Evolutionary conservation across 805 yeast species (phyloP), one percentile per base, ranked within the genome.

Genomic region (Saccharomycopsis guyanensis): DNA sequence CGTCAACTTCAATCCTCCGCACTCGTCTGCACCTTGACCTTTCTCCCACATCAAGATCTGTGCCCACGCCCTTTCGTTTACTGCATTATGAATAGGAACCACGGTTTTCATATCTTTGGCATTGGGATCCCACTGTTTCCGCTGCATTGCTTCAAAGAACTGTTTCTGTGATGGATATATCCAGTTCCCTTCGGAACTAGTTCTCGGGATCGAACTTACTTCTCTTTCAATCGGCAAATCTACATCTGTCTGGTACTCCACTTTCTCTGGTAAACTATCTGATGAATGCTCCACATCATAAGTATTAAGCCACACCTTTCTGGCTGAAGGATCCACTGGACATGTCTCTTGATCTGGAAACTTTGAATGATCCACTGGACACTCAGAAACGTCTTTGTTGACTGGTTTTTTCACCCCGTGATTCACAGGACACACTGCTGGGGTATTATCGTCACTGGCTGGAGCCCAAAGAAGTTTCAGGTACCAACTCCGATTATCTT

Each of bases 121-220:
- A 8, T 77, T 67, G 1, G 97, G 96, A 43, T 80, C 72, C 88
- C 95, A 86, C 47, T 86, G 76, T 59, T 91, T 91, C 41, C 97
- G 75, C 55, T 76, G 70, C 97, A 91, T 93, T 7, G 97, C 96
- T 49, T 87, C 93, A 62, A 70, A 91, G 59, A 91, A 91, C 68
- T 91, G 97, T 60, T 86, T 85, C 61, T 91, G 95, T 3, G 96
- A 86, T 6, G 98, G 98, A 60, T 91, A 91, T 1, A 91, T 73
- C 98, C 98, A 91, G 65, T 89, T 84, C 0, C 71, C 56, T 13
- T 70, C 70, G 15, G 63, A 54, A 22, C 43, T 32, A 1, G 94
- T 82, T 43, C 95, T 68, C 40, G 96, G 97, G 36, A 89, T 89
- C 2, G 94, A 75, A 7, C 89, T 80, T 3, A 83, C 65, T 55